Evolutionary conservation across 1,284 basidiomycete genomes (phyloP).

Genomic region (Fomitopsis pinicola): DNA sequence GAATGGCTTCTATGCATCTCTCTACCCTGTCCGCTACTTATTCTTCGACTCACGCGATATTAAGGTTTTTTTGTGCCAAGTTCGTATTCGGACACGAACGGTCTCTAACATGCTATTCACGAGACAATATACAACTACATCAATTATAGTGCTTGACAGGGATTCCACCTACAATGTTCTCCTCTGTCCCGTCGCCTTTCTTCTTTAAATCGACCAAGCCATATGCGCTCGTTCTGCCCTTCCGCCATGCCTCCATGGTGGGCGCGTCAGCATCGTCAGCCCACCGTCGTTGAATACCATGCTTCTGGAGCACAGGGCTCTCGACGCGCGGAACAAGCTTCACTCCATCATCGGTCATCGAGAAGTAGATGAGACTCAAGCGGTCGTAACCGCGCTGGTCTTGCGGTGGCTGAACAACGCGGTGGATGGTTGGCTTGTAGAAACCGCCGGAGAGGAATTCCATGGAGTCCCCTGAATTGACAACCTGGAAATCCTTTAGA

Average conservation of each 20-base stretch:
- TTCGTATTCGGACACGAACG: too few relatives aligned
- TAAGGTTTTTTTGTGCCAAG: too few relatives aligned
- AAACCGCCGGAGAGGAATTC: constrained; percentile 52
- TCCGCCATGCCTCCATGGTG: constrained; percentile 34
- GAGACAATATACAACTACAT: neutral
- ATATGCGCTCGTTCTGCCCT: constrained; percentile 29
- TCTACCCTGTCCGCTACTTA: too few relatives aligned
- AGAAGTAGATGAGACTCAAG: constrained; percentile 51
- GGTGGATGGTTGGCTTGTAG: constrained; percentile 32
- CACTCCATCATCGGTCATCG: constrained; percentile 19
- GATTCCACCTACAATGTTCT: constrained; percentile 43
- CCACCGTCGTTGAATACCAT: constrained; percentile 27
- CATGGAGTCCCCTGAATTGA: constrained; percentile 57
- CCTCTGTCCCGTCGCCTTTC: constrained; percentile 36
- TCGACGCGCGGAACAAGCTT: constrained; percentile 33
- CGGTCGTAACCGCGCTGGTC: constrained; percentile 44
- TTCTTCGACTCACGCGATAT: too few relatives aligned
- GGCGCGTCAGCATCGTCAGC: constrained; percentile 27
- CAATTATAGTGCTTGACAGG: constrained; percentile 47
- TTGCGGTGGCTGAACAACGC: constrained; percentile 40
- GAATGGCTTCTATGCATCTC: too few relatives aligned
- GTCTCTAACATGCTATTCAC: too few relatives aligned
- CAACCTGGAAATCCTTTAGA: constrained; percentile 27
- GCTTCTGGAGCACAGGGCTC: constrained; percentile 36
- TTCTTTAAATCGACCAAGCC: constrained; percentile 27